phyloP scores from a whole-genome alignment of 2,329 filamentous ascomycete species.

The Aspergillus neoniger region DNA sequence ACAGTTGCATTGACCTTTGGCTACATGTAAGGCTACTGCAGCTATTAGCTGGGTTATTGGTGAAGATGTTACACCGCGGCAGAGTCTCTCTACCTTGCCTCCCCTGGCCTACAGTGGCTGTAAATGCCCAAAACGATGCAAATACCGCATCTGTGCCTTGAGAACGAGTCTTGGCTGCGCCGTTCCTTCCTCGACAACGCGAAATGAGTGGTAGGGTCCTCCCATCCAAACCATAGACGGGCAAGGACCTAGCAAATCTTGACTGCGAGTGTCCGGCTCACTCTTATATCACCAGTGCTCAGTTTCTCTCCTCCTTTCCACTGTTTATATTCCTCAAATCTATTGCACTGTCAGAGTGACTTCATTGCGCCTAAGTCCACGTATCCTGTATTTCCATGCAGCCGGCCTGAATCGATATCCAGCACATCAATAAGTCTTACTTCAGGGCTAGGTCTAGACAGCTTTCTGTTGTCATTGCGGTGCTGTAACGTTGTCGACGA shows the following conservation, averaged over 20 bases:
- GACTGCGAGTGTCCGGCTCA: background rate
- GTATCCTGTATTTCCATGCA: slow-evolving; percentile 1
- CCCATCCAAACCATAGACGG: background rate
- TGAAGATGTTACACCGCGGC: background rate
- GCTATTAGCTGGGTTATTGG: background rate
- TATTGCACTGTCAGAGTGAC: slow-evolving; percentile 4
- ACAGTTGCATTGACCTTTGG: background rate
- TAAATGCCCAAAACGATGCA: background rate
- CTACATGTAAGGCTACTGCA: background rate
- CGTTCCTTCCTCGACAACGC: background rate
- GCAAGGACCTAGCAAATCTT: background rate
- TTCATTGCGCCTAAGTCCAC: slow-evolving; percentile 1
- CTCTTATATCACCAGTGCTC: background rate
- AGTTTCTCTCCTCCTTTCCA: too few species aligned
- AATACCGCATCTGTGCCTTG: background rate
- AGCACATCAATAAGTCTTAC: background rate
- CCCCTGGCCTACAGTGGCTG: background rate
- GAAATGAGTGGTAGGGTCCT: background rate
- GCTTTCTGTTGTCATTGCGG: background rate
- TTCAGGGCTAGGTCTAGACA: background rate
- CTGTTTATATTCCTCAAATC: background rate
- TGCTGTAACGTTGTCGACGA: slow-evolving; percentile 2
- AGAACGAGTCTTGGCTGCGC: background rate
- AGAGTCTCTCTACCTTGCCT: background rate
- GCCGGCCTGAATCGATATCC: slow-evolving; percentile 5